phyloP scores from a whole-genome alignment of 306 rosid species.

The Quercus alba region DNA sequence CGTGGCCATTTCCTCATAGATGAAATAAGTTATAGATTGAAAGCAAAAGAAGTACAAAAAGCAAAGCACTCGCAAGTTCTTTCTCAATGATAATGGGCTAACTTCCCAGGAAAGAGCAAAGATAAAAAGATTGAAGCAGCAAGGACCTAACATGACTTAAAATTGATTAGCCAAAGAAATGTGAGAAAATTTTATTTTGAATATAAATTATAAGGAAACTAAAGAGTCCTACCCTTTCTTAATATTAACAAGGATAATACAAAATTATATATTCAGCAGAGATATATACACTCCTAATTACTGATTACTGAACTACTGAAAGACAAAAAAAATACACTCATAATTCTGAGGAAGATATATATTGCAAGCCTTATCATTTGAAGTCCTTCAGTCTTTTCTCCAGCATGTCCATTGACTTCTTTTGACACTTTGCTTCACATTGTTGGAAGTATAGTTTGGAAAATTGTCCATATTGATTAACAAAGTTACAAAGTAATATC shows the following conservation, averaged over 20 bases:
- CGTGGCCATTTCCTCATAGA: neutral
- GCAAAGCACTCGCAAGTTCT: neutral
- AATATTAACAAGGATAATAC: slow-evolving; percentile 4
- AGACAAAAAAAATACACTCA: neutral
- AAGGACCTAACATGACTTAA: no score
- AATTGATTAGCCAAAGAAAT: neutral
- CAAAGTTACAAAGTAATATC: no score
- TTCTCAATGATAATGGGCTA: neutral
- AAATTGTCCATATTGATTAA: no score
- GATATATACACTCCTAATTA: slow-evolving; percentile 7
- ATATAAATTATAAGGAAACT: slow-evolving; percentile 1
- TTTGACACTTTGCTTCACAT: slow-evolving; percentile 64
- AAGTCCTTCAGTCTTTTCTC: slow-evolving; percentile 85
- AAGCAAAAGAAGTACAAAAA: neutral
- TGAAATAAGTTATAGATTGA: neutral
- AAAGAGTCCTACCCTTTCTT: slow-evolving; percentile 10
- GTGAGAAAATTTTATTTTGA: neutral
- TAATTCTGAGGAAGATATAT: slow-evolving; percentile 33
- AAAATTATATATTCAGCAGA: neutral
- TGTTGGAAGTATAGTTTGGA: slow-evolving; percentile 19
- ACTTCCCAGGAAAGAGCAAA: neutral
- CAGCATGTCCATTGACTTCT: slow-evolving; percentile 87
- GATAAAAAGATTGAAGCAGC: neutral
- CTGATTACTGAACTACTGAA: no score
- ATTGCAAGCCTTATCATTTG: slow-evolving; percentile 37